Percentiles rank a stretch among this genome's conserved stretches.
phyloP scores from a whole-genome alignment of 176 grass and related monocot genomes.

The Poa pratensis region DNA sequence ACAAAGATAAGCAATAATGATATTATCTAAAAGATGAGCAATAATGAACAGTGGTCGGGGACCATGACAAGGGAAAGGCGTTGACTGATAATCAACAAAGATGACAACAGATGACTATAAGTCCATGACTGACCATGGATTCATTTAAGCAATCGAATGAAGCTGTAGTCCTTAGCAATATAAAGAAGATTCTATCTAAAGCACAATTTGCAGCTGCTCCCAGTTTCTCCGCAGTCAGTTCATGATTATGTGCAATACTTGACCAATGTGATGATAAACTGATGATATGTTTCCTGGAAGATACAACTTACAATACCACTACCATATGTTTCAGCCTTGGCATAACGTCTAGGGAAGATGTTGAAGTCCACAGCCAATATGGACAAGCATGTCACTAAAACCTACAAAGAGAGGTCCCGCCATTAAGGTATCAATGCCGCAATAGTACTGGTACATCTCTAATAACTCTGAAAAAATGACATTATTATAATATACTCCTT shows the following conservation, averaged over 20 bases:
- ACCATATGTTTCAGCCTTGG: constrained; percentile 95
- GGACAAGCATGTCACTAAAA: constrained; percentile 90
- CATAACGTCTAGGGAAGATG: constrained; percentile 88
- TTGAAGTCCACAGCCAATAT: constrained; percentile 97
- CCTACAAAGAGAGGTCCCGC: constrained; percentile 48
- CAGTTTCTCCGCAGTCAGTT: constrained; percentile 8
- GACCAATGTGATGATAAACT: background rate
- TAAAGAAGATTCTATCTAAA: constrained; percentile 12
- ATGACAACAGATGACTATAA: constrained; percentile 10
- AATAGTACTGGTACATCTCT: constrained; percentile 25
- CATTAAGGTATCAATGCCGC: background rate
- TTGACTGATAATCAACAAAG: background rate
- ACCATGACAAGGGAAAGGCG: background rate
- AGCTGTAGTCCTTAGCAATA: constrained; percentile 15
- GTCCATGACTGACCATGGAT: background rate
- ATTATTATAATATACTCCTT: constrained; percentile 17
- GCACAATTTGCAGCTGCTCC: background rate
- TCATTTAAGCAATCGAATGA: constrained; percentile 35
- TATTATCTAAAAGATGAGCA: no score
- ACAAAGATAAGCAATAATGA: no score
- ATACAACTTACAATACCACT: constrained; percentile 72
- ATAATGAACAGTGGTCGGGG: background rate
- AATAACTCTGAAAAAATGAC: constrained; percentile 1
- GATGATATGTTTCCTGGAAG: constrained; percentile 20
- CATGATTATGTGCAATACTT: constrained; percentile 28